Conservation (phyloP, 345 rosid genomes). For the Corchorus olitorius region DNA sequence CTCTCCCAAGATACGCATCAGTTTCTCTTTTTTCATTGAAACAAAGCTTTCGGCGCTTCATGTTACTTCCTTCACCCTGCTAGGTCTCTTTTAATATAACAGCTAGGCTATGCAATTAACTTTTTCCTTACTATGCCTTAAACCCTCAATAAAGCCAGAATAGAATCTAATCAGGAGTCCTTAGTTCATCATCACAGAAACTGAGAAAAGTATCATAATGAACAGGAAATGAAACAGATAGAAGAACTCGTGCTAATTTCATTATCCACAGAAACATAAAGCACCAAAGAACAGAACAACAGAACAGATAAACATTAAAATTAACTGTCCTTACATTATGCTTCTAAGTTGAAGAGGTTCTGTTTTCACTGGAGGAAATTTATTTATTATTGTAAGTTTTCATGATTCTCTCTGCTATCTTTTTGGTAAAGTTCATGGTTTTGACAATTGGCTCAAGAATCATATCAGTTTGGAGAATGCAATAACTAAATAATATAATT, state of each 20-base stretch:
- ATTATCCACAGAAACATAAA: not conserved
- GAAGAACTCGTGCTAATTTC: not conserved
- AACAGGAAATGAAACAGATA: not conserved
- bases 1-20: constrained; percentile 8
- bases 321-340: not conserved
- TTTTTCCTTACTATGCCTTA: not conserved
- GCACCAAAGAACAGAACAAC: not conserved
- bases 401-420: constrained; percentile 28
- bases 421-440: constrained; percentile 21
- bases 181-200: not conserved
- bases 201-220: not conserved
- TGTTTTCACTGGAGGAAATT: no score
- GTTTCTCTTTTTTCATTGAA: not conserved
- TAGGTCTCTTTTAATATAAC: no score
- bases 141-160: not conserved
- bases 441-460: constrained; percentile 31
- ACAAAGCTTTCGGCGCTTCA: constrained; percentile 10
- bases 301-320: not conserved
- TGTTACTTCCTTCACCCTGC: not conserved
- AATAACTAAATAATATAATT: constrained; percentile 21
- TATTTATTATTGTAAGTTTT: not conserved
- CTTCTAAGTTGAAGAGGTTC: not conserved
- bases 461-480: constrained; percentile 17
- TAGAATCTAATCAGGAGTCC: not conserved
- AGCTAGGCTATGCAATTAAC: not conserved